Base-by-base conservation (phyloP, 2,329 filamentous ascomycete genomes). In the Tolypocladium album region DNA sequence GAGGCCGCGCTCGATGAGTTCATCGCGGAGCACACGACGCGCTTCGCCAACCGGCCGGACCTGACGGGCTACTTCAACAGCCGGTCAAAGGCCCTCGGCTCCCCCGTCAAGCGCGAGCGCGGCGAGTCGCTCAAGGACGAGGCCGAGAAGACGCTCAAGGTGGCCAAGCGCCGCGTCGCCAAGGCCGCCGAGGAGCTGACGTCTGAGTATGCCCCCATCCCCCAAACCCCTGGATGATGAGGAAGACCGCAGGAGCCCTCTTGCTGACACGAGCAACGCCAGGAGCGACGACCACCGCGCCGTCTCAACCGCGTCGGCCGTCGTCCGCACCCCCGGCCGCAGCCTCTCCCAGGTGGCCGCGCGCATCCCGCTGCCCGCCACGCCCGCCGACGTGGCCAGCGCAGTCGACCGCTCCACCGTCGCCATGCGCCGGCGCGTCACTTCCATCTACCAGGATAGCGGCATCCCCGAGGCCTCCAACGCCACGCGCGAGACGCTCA, bases 1-100 rank as follows among this genome's bases (percentile, higher is more conserved):
- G 90, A 93, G 70, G 73, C 81, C 61, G 83, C 83, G 53, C 83
- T 96, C 64, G 89, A 95, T 67, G 82, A 87, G 55, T 87, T 86
- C 74, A 83, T 96, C 55, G 80, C 84, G 65, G 79, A 83, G 63
- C 88, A 96, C 76, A 79, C 83, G 66, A 78, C 82, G 64, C 80
- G 79, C 62, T 88, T 89, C 70, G 79, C 82, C 58, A 78, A 78
- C 61, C 84, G 92, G 65, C 75, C 86, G 59, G 70, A 74, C 52
- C 83, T 96, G 70, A 76, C 82, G 62, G 85, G 88, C 62, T 97
- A 91, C 81, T 97, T 90, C 78, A 84, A 82, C 70, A 82, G 78
- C 68, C 87, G 88, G 71, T 79, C 81, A 66, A 81, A 82, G 67
- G 77, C 79, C 57, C 75, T 78, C 58, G 78, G 79, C 40, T 88